Evolutionary conservation across 257 asterid species (phyloP).

Genomic region (Schizonepeta tenuifolia): DNA sequence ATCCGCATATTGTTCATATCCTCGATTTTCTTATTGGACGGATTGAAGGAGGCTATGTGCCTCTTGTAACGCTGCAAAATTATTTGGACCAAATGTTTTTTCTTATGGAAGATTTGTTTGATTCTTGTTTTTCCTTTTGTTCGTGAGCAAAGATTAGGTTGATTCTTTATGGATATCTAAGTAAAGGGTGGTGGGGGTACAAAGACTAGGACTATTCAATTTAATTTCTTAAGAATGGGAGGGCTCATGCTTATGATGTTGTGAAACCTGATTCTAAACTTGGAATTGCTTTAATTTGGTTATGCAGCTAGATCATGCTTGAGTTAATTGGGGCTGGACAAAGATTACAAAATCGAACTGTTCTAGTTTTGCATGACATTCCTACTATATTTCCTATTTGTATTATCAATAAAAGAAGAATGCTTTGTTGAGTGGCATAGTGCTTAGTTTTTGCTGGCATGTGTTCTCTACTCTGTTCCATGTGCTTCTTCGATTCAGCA

Average conservation of each 20-base stretch:
- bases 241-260: neutral
- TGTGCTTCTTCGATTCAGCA: neutral
- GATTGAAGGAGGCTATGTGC: neutral
- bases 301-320: neutral
- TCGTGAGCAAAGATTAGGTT: neutral
- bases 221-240: neutral
- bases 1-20: conserved; percentile 36
- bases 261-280: neutral
- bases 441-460: neutral
- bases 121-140: neutral
- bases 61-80: conserved; percentile 6
- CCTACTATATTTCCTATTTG: neutral
- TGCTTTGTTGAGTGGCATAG: neutral
- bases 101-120: neutral
- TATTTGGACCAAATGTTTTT: neutral
- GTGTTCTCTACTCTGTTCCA: neutral
- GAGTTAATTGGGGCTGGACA: neutral
- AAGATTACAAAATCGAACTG: neutral
- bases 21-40: neutral
- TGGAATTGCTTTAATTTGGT: neutral
- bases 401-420: neutral
- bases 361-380: neutral
- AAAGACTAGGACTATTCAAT: neutral
- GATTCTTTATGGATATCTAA: neutral
- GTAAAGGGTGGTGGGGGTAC: neutral